Conservation (phyloP, 1,284 basidiomycete species). For the Vanrija sp. region DNA sequence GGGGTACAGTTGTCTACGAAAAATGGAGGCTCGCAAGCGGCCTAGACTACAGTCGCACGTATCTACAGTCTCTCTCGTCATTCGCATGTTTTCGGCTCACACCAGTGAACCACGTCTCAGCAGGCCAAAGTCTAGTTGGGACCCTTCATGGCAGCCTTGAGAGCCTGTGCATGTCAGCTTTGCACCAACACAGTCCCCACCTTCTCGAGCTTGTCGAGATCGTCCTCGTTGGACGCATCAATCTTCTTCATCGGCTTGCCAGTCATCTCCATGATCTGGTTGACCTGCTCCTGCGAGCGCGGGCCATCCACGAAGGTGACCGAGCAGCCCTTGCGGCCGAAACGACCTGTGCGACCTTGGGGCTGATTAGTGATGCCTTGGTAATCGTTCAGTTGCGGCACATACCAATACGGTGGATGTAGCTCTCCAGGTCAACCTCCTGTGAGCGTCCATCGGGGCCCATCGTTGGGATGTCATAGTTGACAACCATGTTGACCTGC, state of each 20-base stretch:
- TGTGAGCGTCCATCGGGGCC: conserved; percentile 40
- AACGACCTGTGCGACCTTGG: conserved; percentile 86
- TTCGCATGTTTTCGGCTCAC: not conserved
- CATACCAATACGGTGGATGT: conserved; percentile 94
- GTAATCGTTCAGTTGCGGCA: conserved; percentile 8
- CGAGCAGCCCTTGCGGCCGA: conserved; percentile 92
- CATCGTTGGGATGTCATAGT: conserved; percentile 92
- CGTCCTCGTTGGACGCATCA: conserved; percentile 28
- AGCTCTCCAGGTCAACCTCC: conserved; percentile 88
- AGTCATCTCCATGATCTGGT: conserved; percentile 71
- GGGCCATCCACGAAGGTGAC: conserved; percentile 92
- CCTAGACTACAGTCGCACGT: no score
- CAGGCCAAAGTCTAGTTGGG: conserved; percentile 1
- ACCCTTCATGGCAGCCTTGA: conserved; percentile 28
- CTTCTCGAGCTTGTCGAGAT: conserved; percentile 45
- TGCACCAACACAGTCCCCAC: conserved; percentile 4
- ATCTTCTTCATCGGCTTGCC: conserved; percentile 54
- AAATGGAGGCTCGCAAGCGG: no score
- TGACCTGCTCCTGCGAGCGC: conserved; percentile 77
- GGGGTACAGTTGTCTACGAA: no score
- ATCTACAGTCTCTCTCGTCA: no score
- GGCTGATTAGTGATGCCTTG: not conserved
- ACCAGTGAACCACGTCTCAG: not conserved
- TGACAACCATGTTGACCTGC: conserved; percentile 98
- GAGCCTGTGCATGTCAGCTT: conserved; percentile 14